Evolutionary conservation across 2,329 filamentous ascomycete genomes (phyloP).

Genomic region (Apiospora kogelbergensis): DNA sequence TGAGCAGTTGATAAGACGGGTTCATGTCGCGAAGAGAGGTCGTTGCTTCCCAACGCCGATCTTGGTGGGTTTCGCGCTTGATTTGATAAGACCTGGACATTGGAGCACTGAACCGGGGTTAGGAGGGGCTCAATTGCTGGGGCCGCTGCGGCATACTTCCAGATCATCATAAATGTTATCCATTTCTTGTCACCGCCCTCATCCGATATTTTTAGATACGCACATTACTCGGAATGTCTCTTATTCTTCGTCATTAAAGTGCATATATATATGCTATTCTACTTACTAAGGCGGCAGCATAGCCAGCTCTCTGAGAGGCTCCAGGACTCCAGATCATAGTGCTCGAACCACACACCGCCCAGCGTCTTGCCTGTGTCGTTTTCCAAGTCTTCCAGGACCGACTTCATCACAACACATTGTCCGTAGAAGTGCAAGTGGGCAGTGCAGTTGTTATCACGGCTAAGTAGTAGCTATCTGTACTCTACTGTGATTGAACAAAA

Average conservation of each 20-base stretch:
- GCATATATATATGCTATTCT: neutral
- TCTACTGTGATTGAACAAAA: neutral
- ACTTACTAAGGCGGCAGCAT: too few relatives aligned
- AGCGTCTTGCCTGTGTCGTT: neutral
- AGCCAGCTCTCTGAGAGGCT: neutral
- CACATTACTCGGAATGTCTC: neutral
- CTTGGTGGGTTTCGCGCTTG: slow-evolving; percentile 4
- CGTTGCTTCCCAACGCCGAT: slow-evolving; percentile 6
- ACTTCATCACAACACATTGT: neutral
- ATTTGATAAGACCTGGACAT: slow-evolving; percentile 6
- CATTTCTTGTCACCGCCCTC: neutral
- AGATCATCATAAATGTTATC: neutral
- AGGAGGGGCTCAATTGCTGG: slow-evolving; percentile 5
- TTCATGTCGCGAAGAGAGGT: neutral
- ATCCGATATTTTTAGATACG: neutral
- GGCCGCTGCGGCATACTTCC: neutral
- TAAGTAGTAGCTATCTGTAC: neutral
- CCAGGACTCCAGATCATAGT: neutral
- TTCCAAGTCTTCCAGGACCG: neutral
- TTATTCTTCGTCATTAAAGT: neutral
- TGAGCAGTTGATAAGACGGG: neutral
- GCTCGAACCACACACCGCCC: neutral
- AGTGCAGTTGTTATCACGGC: neutral
- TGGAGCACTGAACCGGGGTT: neutral
- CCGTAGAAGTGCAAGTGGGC: neutral